A percentile compares a stretch with the other conserved stretches of the same genome.
phyloP scores from a whole-genome alignment of 139 green algal genomes.

The Chlorella sp. region DNA sequence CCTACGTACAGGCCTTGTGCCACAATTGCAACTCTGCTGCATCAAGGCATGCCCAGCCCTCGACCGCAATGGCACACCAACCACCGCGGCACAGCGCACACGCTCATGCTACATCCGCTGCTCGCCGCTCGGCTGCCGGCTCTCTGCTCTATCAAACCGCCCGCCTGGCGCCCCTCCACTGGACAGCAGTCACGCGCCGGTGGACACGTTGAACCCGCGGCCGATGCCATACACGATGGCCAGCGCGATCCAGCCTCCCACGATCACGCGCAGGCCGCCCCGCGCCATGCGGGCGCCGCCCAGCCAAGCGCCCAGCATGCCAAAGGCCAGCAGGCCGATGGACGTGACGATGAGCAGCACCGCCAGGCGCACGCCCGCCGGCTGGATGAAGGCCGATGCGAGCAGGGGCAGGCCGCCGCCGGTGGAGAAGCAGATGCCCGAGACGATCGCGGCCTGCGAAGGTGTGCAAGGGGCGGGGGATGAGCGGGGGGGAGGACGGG shows the following conservation, averaged over 20 bases:
- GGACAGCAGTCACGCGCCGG: not conserved
- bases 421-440: slow-evolving; percentile 57
- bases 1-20: too few species aligned
- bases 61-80: too few species aligned
- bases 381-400: slow-evolving; percentile 59
- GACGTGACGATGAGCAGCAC: slow-evolving; percentile 42
- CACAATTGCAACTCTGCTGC: too few species aligned
- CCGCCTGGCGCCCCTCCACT: too few species aligned
- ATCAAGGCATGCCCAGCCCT: too few species aligned
- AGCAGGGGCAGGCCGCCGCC: slow-evolving; percentile 76
- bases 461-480: too few species aligned
- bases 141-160: too few species aligned
- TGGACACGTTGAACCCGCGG: slow-evolving; percentile 46
- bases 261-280: slow-evolving; percentile 65
- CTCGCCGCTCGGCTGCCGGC: too few species aligned
- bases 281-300: slow-evolving; percentile 60
- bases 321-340: slow-evolving; percentile 65
- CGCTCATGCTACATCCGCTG: too few species aligned
- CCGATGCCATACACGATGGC: slow-evolving; percentile 78
- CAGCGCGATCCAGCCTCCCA: slow-evolving; percentile 84
- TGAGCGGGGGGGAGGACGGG: too few species aligned
- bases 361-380: slow-evolving; percentile 42
- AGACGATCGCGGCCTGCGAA: slow-evolving; percentile 56
- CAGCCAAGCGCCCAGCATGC: slow-evolving; percentile 64
- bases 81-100: too few species aligned